A percentile compares a stretch with the other conserved stretches of the same genome.
phyloP scores from a whole-genome alignment of 2,329 filamentous ascomycete genomes.

The Ceratocystis ficicola region DNA sequence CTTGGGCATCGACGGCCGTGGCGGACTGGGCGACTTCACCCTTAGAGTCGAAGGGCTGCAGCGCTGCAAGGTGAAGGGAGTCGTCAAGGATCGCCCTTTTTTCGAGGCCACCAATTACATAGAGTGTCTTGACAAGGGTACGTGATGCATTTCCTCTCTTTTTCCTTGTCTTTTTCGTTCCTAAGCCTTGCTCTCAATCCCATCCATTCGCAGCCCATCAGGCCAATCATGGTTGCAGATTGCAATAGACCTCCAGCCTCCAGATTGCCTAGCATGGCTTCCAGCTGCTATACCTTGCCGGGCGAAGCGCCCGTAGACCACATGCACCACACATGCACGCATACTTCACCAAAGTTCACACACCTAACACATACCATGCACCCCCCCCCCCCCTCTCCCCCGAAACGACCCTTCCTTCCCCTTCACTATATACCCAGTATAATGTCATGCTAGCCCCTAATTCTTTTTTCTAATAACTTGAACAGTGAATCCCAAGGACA shows the following conservation, averaged over 20 bases:
- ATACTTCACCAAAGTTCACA: conserved; percentile 1
- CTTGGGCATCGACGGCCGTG: conserved; percentile 60
- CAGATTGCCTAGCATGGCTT: not conserved
- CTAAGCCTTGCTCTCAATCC: conserved; percentile 15
- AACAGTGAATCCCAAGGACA: conserved; percentile 33
- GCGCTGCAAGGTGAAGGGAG: conserved; percentile 61
- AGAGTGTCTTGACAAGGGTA: conserved; percentile 58
- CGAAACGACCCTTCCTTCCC: not conserved
- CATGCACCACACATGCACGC: not conserved
- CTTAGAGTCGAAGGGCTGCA: conserved; percentile 76
- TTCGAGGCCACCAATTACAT: conserved; percentile 66
- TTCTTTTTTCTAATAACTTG: conserved; percentile 1
- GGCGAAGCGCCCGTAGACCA: not conserved
- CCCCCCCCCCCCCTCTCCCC: not conserved
- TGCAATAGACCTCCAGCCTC: conserved; percentile 7
- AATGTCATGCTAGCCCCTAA: conserved; percentile 15
- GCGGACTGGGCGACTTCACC: conserved; percentile 57
- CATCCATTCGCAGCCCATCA: conserved; percentile 26
- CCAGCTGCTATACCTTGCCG: conserved; percentile 6
- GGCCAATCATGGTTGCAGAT: conserved; percentile 8
- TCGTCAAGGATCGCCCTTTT: conserved; percentile 68
- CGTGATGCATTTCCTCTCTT: conserved; percentile 25
- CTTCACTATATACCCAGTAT: conserved; percentile 8
- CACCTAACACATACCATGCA: not conserved
- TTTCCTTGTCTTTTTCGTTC: conserved; percentile 13